Percentiles rank a stretch among this genome's conserved stretches.
These are phyloP conservation scores for Acidiella bohemica DNA, from an alignment of 495 filamentous ascomycete species.

Conservation along the genomic window DNA sequence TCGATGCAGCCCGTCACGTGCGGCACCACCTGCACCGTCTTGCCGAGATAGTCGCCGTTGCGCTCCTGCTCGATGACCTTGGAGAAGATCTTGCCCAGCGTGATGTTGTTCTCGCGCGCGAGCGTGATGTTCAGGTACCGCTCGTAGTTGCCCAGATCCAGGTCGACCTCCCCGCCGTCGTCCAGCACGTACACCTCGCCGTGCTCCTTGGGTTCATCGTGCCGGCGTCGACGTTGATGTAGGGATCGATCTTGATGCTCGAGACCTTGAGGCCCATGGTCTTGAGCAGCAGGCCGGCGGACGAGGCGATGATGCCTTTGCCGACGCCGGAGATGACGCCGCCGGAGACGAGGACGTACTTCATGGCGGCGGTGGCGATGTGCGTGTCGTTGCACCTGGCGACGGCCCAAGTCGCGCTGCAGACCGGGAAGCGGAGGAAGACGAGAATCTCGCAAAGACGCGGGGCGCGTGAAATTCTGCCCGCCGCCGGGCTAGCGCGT, in stretches of 20 bases:
- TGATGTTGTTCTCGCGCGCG: constrained; percentile 76
- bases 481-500: no score
- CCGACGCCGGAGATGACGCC: constrained; percentile 68
- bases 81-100: constrained; percentile 89
- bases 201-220: constrained; percentile 65
- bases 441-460: not conserved
- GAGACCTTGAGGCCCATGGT: constrained; percentile 60
- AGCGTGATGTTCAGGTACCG: constrained; percentile 62
- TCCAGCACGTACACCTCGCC: constrained; percentile 63
- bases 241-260: constrained; percentile 72
- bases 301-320: constrained; percentile 39
- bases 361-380: no score
- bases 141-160: constrained; percentile 96
- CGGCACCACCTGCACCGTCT: constrained; percentile 87
- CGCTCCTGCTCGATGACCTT: constrained; percentile 72
- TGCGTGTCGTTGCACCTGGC: constrained; percentile 1
- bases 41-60: constrained; percentile 73
- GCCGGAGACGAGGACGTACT: constrained; percentile 72
- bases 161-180: constrained; percentile 72
- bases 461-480: no score
- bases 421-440: constrained; percentile 1
- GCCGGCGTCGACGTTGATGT: constrained; percentile 77
- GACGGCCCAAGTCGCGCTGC: not conserved
- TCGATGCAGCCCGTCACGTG: constrained; percentile 85
- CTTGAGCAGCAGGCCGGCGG: constrained; percentile 71